Base-by-base conservation (phyloP, 2,329 filamentous ascomycete species). In the Diaporthe destruens region DNA sequence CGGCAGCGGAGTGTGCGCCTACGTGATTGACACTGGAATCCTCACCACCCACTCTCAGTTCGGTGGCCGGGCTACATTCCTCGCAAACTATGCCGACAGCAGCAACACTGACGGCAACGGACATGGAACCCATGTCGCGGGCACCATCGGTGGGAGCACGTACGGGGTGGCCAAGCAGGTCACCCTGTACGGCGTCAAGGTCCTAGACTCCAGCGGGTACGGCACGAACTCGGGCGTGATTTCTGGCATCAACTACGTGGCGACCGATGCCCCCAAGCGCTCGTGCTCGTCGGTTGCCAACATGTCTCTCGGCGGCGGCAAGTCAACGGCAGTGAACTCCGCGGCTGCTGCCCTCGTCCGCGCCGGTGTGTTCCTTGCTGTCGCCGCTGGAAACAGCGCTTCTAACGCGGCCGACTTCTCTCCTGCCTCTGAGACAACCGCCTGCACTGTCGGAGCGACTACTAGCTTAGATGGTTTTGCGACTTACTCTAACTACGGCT, bases 401-500 rank as follows among this genome's bases (percentile, higher is more conserved):
- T 74, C 71, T 23, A 76, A 82, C 63, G 81, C 81, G 0, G 71
- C 73, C 18, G 76, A 78, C 61, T 78, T 74, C 74, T 82, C 82
- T 0, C 82, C 83, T 1, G 82, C 81, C 0, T 84, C 82, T 0
- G 80, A 78, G 2, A 68, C 80, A 8, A 74, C 75, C 16, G 84
- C 84, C 34, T 80, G 87, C 55, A 85, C 83, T 1, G 84, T 87
- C 9, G 85, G 80, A 8, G 82, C 83, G 29, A 82, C 80, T 32
- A 78, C 80, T 44, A 47, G 49, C 23, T 73, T 77, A 6, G 81
- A 84, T 75, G 66, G 66, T 11, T 76, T 79, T 1, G 81, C 84
- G 6, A 75, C 73, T 0, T 86, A 83, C 77, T 86, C 84, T 69
- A 88, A 88, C 80, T 87, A 79, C 44, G 86, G 86, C n/a, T 49